These are phyloP conservation scores for Lotus japonicus DNA, from an alignment of 306 rosid genomes.

Conservation along the genomic window DNA sequence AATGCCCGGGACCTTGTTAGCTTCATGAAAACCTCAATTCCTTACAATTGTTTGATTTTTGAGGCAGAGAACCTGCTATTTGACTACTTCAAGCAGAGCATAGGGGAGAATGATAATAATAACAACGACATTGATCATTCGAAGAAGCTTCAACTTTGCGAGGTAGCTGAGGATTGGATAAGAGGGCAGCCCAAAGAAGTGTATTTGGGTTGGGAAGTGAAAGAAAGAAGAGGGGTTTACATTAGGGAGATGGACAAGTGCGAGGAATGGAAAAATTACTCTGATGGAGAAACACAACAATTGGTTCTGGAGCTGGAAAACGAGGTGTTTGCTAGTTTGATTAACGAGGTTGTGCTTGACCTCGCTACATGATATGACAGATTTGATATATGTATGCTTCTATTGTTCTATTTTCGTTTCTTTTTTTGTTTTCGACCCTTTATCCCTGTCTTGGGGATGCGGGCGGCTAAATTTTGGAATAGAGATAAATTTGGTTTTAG, in stretches of 20 bases:
- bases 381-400: too few species aligned
- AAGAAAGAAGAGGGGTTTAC: conserved; percentile 22
- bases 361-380: conserved; percentile 1
- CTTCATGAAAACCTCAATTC: conserved; percentile 7
- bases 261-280: conserved; percentile 39
- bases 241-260: conserved; percentile 51
- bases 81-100: conserved; percentile 50
- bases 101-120: background rate
- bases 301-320: conserved; percentile 38
- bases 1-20: conserved; percentile 28
- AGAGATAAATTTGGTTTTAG: background rate
- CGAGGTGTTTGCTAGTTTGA: conserved; percentile 38
- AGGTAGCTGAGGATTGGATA: conserved; percentile 52
- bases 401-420: too few species aligned
- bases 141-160: conserved; percentile 13
- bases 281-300: conserved; percentile 24
- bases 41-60: background rate
- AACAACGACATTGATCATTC: background rate
- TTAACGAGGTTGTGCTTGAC: conserved; percentile 47
- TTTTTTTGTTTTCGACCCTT: background rate
- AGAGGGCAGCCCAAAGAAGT: conserved; percentile 28
- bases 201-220: conserved; percentile 54
- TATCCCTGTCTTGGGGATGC: conserved; percentile 6
- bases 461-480: conserved; percentile 13
- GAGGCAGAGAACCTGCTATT: conserved; percentile 40